Evolutionary conservation across 495 filamentous ascomycete species (phyloP).

Genomic region (Hypoxylon crocopeplum): DNA sequence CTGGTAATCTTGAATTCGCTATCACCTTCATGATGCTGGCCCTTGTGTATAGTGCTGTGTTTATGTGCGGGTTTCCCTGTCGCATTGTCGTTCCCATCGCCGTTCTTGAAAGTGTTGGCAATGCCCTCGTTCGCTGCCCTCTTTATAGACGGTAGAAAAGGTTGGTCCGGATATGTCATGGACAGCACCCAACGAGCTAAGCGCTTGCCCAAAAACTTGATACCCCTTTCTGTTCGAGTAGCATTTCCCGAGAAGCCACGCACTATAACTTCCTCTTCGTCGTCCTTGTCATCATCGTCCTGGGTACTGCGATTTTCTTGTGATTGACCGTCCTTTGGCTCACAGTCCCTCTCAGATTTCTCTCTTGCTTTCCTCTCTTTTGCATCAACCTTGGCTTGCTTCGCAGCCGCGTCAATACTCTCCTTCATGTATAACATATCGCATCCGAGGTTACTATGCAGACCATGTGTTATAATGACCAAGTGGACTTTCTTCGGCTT

Average conservation of each 20-base stretch:
- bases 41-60: conserved; percentile 60
- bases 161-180: conserved; percentile 92
- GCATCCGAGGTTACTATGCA: conserved; percentile 95
- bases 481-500: conserved; percentile 78
- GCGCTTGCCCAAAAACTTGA: conserved; percentile 95
- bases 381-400: conserved; percentile 67
- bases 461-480: conserved; percentile 89
- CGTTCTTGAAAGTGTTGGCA: conserved; percentile 41
- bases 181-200: conserved; percentile 88
- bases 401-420: conserved; percentile 85
- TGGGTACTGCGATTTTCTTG: conserved; percentile 62
- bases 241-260: conserved; percentile 91
- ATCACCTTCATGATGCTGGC: conserved; percentile 44
- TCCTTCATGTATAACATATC: conserved; percentile 99
- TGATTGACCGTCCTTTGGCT: conserved; percentile 30
- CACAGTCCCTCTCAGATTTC: conserved; percentile 32
- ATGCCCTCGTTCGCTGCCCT: conserved; percentile 56
- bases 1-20: conserved; percentile 86
- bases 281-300: conserved; percentile 53
- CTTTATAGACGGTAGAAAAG: conserved; percentile 71
- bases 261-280: conserved; percentile 90
- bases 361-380: conserved; percentile 61
- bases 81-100: conserved; percentile 37
- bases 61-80: conserved; percentile 53
- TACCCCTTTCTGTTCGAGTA: conserved; percentile 88